These are phyloP conservation scores for Fragaria vesca DNA, from an alignment of 306 rosid species.

Conservation along the genomic window DNA sequence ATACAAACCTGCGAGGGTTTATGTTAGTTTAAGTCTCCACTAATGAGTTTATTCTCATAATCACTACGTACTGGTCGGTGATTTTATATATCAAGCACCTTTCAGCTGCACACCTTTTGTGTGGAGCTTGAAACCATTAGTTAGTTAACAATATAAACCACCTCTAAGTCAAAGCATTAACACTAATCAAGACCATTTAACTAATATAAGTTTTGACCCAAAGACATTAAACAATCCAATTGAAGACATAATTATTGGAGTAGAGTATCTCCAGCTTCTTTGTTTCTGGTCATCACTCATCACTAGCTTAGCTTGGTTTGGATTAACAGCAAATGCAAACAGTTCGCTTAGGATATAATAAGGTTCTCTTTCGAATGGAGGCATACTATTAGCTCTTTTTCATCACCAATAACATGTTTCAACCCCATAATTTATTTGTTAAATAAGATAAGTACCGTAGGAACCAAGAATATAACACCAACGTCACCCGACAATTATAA, in stretches of 20 bases:
- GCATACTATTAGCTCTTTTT: background rate
- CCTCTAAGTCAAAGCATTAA: background rate
- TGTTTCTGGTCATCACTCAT: background rate
- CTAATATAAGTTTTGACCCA: background rate
- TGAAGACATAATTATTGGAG: background rate
- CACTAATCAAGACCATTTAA: background rate
- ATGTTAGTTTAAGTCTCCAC: slow-evolving; percentile 5
- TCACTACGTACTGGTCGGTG: slow-evolving; percentile 15
- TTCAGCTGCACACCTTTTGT: background rate
- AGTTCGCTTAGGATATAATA: background rate
- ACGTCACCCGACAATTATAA: background rate
- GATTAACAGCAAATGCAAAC: slow-evolving; percentile 6
- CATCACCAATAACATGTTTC: background rate
- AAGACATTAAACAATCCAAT: background rate
- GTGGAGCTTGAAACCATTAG: slow-evolving; percentile 1
- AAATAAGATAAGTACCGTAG: background rate
- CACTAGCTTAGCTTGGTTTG: slow-evolving; percentile 2
- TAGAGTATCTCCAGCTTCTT: background rate
- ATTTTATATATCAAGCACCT: slow-evolving; percentile 8
- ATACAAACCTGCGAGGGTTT: slow-evolving; percentile 12
- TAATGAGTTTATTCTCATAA: background rate
- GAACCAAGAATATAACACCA: slow-evolving; percentile 1
- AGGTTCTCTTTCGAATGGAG: background rate
- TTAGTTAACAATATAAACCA: background rate
- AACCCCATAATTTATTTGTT: slow-evolving; percentile 4